Evolutionary conservation across 2,329 filamentous ascomycete species (phyloP).

Genomic region (Intubia oerlemansii): DNA sequence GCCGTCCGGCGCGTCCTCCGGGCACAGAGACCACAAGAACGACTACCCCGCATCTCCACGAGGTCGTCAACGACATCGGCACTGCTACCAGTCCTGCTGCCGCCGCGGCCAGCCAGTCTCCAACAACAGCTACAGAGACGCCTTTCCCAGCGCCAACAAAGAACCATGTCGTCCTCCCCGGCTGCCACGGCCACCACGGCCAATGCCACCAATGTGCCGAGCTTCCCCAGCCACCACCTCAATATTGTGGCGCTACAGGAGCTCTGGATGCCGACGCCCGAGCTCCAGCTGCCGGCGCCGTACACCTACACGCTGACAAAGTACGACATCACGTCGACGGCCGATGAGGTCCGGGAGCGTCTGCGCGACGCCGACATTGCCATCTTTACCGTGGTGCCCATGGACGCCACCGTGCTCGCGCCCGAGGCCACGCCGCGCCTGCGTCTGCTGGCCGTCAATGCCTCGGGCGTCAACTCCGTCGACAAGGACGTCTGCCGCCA

Average conservation of each 20-base stretch:
- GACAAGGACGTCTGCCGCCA: conserved; percentile 9
- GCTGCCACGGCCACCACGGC: no score
- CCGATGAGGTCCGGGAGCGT: conserved; percentile 11
- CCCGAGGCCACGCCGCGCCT: conserved; percentile 11
- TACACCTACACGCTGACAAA: conserved; percentile 13
- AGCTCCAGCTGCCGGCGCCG: conserved; percentile 7
- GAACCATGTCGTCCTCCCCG: no score
- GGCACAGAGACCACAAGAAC: no score
- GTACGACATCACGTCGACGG: conserved; percentile 10
- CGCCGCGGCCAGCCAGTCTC: no score
- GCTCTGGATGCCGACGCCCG: conserved; percentile 13
- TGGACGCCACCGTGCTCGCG: conserved; percentile 10
- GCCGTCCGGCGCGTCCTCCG: no score
- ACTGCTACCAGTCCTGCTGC: no score
- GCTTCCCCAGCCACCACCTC: no score
- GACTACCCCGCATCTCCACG: no score
- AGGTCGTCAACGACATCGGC: no score
- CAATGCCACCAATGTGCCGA: no score
- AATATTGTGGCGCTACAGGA: conserved; percentile 16
- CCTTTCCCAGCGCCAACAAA: no score
- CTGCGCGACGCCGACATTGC: conserved; percentile 16
- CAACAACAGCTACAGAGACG: no score
- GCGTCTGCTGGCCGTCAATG: conserved; percentile 11
- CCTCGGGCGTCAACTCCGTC: conserved; percentile 12
- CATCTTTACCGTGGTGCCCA: conserved; percentile 13